These are phyloP conservation scores for Aspergillus niger DNA, from an alignment of 2,329 filamentous ascomycete genomes.

Conservation along the genomic window DNA sequence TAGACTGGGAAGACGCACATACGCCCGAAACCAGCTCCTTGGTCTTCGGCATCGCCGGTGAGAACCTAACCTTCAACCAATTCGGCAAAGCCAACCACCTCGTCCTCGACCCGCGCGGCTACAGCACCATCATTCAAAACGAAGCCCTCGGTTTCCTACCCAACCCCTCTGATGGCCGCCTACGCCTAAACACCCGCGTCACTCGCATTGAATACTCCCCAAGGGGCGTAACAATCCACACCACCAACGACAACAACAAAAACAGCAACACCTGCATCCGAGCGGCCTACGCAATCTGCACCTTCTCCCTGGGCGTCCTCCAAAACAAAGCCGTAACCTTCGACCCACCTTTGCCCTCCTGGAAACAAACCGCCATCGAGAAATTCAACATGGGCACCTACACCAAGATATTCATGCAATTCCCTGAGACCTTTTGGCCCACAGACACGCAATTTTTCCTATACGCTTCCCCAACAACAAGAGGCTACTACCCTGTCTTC, in stretches of 20 bases:
- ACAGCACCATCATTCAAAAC: conserved; percentile 58
- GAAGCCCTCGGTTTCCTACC: conserved; percentile 61
- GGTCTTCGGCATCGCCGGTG: conserved; percentile 56
- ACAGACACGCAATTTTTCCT: conserved; percentile 55
- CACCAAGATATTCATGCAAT: conserved; percentile 73
- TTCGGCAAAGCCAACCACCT: conserved; percentile 65
- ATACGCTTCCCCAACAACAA: conserved; percentile 52
- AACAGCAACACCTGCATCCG: conserved; percentile 57
- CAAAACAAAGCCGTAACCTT: conserved; percentile 64
- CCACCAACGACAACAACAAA: conserved; percentile 46
- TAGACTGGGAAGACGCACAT: conserved; percentile 63
- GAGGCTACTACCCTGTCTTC: conserved; percentile 63
- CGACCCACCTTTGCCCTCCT: conserved; percentile 59
- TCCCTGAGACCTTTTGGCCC: conserved; percentile 68
- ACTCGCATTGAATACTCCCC: conserved; percentile 57
- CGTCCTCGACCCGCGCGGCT: conserved; percentile 63
- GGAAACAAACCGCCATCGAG: conserved; percentile 66
- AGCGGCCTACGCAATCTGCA: conserved; percentile 65
- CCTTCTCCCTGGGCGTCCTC: conserved; percentile 68
- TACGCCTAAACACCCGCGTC: conserved; percentile 62
- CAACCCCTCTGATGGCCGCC: conserved; percentile 52
- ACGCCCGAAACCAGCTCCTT: conserved; percentile 59
- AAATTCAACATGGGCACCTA: conserved; percentile 71
- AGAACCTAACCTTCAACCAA: conserved; percentile 65
- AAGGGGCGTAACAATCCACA: conserved; percentile 48